Percentiles rank a stretch among this genome's conserved stretches.
Evolutionary conservation across 306 rosid genomes (phyloP).

Genomic region (Cucurbita moschata): DNA sequence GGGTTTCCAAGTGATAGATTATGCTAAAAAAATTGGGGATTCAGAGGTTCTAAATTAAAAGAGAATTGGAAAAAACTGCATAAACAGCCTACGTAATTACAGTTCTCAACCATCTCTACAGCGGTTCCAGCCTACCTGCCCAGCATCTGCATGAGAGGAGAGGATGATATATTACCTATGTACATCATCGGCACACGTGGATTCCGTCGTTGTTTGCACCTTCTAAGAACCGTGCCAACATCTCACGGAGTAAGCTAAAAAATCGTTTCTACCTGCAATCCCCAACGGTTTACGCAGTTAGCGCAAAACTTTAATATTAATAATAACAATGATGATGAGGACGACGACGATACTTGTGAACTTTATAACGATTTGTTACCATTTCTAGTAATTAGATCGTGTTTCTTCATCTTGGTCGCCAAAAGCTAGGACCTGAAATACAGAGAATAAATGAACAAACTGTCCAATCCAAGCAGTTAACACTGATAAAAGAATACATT

Average conservation of each 20-base stretch:
- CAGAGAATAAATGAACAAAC: slow-evolving; percentile 6
- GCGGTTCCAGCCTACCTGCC: slow-evolving; percentile 32
- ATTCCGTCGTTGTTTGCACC: slow-evolving; percentile 7
- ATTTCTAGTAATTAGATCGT: slow-evolving; percentile 8
- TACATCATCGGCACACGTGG: slow-evolving; percentile 43
- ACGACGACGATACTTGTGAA: not conserved
- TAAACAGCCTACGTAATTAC: slow-evolving; percentile 45
- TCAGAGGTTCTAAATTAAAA: not conserved
- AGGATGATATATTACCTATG: slow-evolving; percentile 48
- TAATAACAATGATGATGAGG: too few species aligned
- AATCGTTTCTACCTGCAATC: slow-evolving; percentile 6
- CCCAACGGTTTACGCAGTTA: not conserved
- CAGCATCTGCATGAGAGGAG: slow-evolving; percentile 56
- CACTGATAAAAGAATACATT: not conserved
- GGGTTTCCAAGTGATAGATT: slow-evolving; percentile 27
- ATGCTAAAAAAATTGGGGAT: slow-evolving; percentile 11
- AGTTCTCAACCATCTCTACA: slow-evolving; percentile 57
- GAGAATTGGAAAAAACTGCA: slow-evolving; percentile 15
- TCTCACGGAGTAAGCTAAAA: slow-evolving; percentile 18
- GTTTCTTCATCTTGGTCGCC: slow-evolving; percentile 62
- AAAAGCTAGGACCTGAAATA: slow-evolving; percentile 64
- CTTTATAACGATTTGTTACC: slow-evolving; percentile 19
- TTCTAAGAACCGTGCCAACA: slow-evolving; percentile 7
- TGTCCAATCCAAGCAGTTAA: not conserved
- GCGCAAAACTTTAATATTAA: not conserved